Base-by-base conservation (phyloP, 2,329 filamentous ascomycete species). In the Ceratocystis smalleyi region DNA sequence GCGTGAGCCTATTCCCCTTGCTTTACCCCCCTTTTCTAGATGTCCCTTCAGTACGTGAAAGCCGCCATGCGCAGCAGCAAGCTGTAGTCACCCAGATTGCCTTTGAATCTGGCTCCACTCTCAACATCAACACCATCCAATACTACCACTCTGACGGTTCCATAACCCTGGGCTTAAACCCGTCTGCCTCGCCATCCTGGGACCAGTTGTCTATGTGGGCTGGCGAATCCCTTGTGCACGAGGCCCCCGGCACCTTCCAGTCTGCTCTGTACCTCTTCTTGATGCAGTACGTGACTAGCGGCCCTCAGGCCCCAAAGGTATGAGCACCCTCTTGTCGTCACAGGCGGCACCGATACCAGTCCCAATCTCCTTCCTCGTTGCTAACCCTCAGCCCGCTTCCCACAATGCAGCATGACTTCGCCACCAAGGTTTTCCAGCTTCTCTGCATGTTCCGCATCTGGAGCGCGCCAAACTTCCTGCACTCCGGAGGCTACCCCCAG, bases 391-490 rank as follows among this genome's bases (percentile, higher is more conserved):
- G 12, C 12, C 45, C 10, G 19, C 17, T 40, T 57, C 32, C 32
- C 65, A n/a, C 66, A 57, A 67, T 45, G 60, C 51, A 78, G 77
- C 72, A 75, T 67, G 71, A 73, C 32, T 72, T 79, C 32, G 74
- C 78, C 17, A 71, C 69, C 57, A 75, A 76, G 66, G 76, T 79
- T 45, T 75, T 78, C 66, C 72, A 73, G 61, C 74, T 80, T 72
- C 77, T 76, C 67, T 79, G 77, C 70, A 77, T 79, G 72, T 80
- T 79, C 70, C 75, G 73, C 66, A 78, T 80, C 67, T 80, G 75
- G 77, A 75, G 74, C 65, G 75, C 75, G 19, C 70, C 72, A 5
- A 72, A 71, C 0, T 78, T 80, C 66, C 74, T 72, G 68, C 78
- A 74, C 68, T 71, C 72, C 24, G 74, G 74, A 64, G 62, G 60